These are phyloP conservation scores for Tuber magnatum DNA, from an alignment of 495 filamentous ascomycete species.

Conservation along the genomic window DNA sequence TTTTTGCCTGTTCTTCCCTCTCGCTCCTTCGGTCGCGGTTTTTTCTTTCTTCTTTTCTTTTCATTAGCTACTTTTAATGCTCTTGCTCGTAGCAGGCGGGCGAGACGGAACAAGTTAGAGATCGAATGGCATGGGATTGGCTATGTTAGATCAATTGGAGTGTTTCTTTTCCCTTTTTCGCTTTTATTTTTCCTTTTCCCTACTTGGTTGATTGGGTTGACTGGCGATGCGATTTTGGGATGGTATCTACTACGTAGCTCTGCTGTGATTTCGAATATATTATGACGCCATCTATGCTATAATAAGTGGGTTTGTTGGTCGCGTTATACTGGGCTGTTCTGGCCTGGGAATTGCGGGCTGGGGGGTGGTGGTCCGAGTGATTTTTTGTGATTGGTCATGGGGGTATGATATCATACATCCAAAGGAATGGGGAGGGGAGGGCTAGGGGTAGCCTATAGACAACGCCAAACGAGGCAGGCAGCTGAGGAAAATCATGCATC, in stretches of 20 bases:
- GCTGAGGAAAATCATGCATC: not conserved
- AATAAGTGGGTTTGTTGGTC: not conserved
- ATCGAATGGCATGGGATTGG: not conserved
- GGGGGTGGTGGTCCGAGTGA: not conserved
- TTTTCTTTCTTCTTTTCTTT: not conserved
- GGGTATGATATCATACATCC: not conserved
- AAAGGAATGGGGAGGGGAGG: not conserved
- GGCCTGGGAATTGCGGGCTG: not conserved
- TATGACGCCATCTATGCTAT: not conserved
- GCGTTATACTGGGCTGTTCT: not conserved
- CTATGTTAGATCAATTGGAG: not conserved
- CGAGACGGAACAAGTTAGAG: not conserved
- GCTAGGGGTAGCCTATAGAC: not conserved
- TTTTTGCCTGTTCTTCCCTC: not conserved
- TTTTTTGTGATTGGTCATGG: not conserved
- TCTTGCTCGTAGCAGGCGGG: not conserved
- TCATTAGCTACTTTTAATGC: not conserved
- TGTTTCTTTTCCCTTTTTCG: not conserved
- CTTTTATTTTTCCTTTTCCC: not conserved
- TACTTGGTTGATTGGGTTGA: not conserved
- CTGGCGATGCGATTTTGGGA: not conserved
- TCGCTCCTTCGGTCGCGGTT: not conserved
- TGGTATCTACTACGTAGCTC: not conserved
- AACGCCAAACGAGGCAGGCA: not conserved
- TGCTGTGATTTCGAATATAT: not conserved